Evolutionary conservation across 441 rosid genomes (phyloP).

Genomic region (Erodium texanum): DNA sequence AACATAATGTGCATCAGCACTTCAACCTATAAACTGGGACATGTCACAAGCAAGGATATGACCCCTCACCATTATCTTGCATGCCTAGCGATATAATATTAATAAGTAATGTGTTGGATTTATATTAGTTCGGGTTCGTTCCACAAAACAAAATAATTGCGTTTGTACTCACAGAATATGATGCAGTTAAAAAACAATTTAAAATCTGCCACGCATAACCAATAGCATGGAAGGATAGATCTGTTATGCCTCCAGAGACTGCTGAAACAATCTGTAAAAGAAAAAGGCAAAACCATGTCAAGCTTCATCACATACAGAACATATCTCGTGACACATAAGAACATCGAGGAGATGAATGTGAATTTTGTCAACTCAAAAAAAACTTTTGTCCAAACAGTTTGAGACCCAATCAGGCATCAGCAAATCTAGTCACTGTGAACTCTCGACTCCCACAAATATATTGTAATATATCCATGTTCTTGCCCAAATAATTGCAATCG

Average conservation of each 20-base stretch:
- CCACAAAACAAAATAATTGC: neutral
- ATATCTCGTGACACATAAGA: neutral
- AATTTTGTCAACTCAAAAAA: neutral
- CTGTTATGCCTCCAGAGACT: conserved; percentile 92
- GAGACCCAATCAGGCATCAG: neutral
- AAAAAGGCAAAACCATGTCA: conserved; percentile 14
- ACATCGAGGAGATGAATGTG: neutral
- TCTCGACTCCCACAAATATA: neutral
- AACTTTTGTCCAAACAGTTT: neutral
- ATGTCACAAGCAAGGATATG: neutral
- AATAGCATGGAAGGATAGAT: conserved; percentile 77
- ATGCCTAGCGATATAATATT: neutral
- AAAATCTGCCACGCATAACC: conserved; percentile 91
- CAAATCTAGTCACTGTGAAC: neutral
- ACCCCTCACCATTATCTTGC: neutral
- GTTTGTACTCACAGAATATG: conserved; percentile 73
- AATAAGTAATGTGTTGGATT: neutral
- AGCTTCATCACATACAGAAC: neutral
- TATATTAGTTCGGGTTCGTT: neutral
- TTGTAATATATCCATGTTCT: neutral
- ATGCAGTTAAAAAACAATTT: conserved; percentile 85
- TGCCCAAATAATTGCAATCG: neutral
- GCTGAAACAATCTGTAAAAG: conserved; percentile 80
- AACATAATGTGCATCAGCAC: neutral
- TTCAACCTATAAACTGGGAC: neutral